Evolutionary conservation across 768 basidiomycete genomes (phyloP).

Genomic region (Tulasnella sp.): DNA sequence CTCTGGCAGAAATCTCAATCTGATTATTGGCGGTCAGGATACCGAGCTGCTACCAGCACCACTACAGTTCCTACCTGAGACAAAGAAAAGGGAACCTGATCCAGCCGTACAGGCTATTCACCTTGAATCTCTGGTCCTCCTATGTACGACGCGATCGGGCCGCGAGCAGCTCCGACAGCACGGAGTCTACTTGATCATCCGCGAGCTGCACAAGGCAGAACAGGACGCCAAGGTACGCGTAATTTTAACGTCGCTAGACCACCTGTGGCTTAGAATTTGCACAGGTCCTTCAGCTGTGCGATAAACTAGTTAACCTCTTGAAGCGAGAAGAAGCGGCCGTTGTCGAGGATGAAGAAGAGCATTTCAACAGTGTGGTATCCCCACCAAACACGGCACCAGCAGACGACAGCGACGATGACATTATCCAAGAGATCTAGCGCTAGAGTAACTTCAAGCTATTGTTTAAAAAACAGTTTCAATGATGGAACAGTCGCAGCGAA

Average conservation of each 20-base stretch:
- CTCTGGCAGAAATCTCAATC: neutral
- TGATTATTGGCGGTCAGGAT: constrained; percentile 37
- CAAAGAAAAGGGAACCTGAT: constrained; percentile 77
- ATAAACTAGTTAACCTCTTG: constrained; percentile 77
- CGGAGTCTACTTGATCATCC: constrained; percentile 80
- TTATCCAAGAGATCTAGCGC: constrained; percentile 42
- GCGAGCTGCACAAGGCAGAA: constrained; percentile 68
- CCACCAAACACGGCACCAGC: constrained; percentile 11
- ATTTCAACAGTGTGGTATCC: too few species aligned
- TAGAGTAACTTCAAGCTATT: constrained; percentile 2
- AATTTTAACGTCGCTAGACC: too few species aligned
- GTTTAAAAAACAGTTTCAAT: constrained; percentile 33
- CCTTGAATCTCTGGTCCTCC: constrained; percentile 78
- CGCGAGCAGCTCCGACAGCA: constrained; percentile 66
- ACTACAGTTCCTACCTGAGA: constrained; percentile 77
- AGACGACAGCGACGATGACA: constrained; percentile 60
- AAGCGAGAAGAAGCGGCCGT: constrained; percentile 61
- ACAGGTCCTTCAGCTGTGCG: constrained; percentile 78
- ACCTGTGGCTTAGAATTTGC: neutral
- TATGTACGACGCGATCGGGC: constrained; percentile 84
- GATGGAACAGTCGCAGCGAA: constrained; percentile 79
- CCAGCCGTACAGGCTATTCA: constrained; percentile 63
- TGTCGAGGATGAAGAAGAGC: constrained; percentile 29
- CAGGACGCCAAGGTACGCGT: constrained; percentile 56
- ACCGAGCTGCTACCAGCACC: constrained; percentile 77